Evolutionary conservation across 2,329 filamentous ascomycete genomes (phyloP).

Genomic region (Colletotrichum liaoningense): DNA sequence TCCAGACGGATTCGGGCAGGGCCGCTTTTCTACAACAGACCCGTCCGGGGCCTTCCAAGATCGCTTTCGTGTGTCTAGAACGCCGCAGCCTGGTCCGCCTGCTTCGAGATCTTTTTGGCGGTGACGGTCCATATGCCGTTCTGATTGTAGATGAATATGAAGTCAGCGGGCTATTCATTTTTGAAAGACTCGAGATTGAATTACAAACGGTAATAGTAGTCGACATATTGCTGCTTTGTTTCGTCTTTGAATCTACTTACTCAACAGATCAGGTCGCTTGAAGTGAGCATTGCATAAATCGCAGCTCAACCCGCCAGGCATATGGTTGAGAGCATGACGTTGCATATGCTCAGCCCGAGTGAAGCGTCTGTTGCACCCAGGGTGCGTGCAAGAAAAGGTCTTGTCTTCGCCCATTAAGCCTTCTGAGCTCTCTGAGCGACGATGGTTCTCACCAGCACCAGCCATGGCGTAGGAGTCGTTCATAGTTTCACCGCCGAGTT

Average conservation of each 20-base stretch:
- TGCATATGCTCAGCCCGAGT: slow-evolving; percentile 69
- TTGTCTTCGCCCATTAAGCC: slow-evolving; percentile 17
- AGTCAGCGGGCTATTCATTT: not conserved
- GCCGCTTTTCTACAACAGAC: slow-evolving; percentile 59
- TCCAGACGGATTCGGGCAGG: slow-evolving; percentile 34
- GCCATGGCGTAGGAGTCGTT: not conserved
- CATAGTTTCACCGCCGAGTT: not conserved
- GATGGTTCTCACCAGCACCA: not conserved
- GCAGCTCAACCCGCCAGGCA: slow-evolving; percentile 65
- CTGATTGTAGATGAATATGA: slow-evolving; percentile 45
- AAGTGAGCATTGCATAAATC: slow-evolving; percentile 70
- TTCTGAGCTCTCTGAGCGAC: slow-evolving; percentile 26
- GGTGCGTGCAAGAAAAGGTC: slow-evolving; percentile 50
- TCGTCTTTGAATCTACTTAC: slow-evolving; percentile 29
- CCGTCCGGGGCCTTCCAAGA: slow-evolving; percentile 66
- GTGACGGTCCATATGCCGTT: slow-evolving; percentile 67
- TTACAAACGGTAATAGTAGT: not conserved
- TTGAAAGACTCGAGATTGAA: not conserved
- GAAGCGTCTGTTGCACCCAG: slow-evolving; percentile 63
- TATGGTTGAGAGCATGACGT: slow-evolving; percentile 68
- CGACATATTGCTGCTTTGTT: not conserved
- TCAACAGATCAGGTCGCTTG: slow-evolving; percentile 65
- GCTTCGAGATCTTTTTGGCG: slow-evolving; percentile 66
- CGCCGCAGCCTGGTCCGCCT: slow-evolving; percentile 60
- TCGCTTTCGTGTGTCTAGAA: slow-evolving; percentile 65